A percentile compares a stretch with the other conserved stretches of the same genome.
Evolutionary conservation across 352 stramenopile species (phyloP).

Genomic region (Thraustochytrium striatum): DNA sequence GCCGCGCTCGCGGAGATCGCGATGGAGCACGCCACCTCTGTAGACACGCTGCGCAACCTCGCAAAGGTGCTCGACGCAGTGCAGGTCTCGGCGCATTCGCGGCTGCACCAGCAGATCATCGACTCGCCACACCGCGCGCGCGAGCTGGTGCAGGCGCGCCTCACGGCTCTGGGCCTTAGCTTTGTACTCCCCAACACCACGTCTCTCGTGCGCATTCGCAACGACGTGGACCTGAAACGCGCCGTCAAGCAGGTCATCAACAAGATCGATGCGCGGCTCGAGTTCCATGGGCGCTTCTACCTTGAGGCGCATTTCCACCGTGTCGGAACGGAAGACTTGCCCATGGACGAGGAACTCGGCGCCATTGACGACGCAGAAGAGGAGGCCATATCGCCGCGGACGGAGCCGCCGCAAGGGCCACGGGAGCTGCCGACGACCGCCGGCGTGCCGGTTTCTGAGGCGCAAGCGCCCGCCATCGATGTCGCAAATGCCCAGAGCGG

Average conservation of each 20-base stretch:
- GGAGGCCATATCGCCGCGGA: neutral
- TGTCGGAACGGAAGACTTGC: neutral
- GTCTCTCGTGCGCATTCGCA: neutral
- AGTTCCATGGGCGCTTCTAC: constrained; percentile 34
- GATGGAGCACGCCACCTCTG: constrained; percentile 1
- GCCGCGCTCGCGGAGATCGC: neutral
- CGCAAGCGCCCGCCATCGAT: too few relatives aligned
- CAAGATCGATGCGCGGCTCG: neutral
- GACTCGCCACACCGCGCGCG: neutral
- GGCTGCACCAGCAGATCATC: constrained; percentile 27
- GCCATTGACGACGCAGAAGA: neutral
- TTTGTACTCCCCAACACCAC: neutral
- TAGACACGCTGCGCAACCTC: neutral
- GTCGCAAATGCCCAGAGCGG: too few relatives aligned
- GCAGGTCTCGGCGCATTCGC: neutral
- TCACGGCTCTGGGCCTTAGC: neutral
- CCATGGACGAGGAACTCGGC: neutral
- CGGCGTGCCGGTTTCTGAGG: too few relatives aligned
- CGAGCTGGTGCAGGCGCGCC: constrained; percentile 18
- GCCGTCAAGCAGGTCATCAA: neutral
- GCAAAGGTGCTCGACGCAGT: constrained; percentile 32
- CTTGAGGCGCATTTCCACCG: constrained; percentile 30
- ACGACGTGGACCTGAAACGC: constrained; percentile 20
- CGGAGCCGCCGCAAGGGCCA: neutral
- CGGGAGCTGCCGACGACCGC: too few relatives aligned